Evolutionary conservation across 2,329 filamentous ascomycete genomes (phyloP), one percentile per base, ranked within the genome.

Genomic region (Ascochyta koolunga): DNA sequence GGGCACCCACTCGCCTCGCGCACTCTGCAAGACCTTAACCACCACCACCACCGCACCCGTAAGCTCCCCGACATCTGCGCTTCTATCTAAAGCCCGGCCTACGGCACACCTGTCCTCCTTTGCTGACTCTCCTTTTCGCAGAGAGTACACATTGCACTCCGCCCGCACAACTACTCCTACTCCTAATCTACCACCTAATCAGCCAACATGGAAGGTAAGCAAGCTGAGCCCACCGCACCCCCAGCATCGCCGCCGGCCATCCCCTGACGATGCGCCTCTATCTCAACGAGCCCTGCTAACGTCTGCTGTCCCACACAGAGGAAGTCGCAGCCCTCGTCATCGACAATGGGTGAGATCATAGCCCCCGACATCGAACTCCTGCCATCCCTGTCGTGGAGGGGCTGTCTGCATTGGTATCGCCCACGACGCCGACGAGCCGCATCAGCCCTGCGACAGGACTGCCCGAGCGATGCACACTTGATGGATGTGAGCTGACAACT

Each of bases 251-350:
- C 49, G 49, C 46, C 54, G 49, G 45, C 55, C 59, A 67, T 60
- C 62, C 21, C 35, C 60, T 44, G 55, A 36, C 50, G 49, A 50
- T 57, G 53, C 57, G 64, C 60, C 35, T 62, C 52, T 57, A 59
- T 66, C 64, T 72, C 66, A 65, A 68, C 68, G 65, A 71, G 43
- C 63, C 66, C 57, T 64, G 71, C 74, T 77, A 66, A 77, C 68
- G 37, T 60, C 47, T 61, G 44, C 60, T 54, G 58, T 60, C 64
- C 56, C 49, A 19, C 82, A 81, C 79, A 98, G 95, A 99, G 88
- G 95, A 99, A 91, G 95, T 99, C 83, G 95, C 95, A 82, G 95
- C 95, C 82, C 93, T 99, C 91, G 95, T 99, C 83, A 98, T 99
- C 85, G 95, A 99, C 93, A 99, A 99, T 98, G 95, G 95, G 95